Conservation (phyloP, 495 filamentous ascomycete genomes). For the Lasiosphaeria hispida region DNA sequence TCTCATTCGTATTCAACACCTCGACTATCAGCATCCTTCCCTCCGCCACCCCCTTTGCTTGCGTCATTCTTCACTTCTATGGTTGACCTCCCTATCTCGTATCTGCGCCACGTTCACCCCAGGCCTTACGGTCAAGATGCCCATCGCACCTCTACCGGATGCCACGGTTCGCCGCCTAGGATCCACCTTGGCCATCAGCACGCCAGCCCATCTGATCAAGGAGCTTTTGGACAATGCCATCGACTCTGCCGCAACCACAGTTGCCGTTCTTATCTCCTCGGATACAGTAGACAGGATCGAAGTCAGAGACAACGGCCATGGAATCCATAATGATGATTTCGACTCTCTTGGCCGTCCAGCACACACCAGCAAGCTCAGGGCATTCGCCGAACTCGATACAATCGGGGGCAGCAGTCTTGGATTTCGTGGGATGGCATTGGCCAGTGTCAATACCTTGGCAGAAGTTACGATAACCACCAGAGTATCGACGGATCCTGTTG, state of each 20-base stretch:
- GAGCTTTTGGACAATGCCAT: slow-evolving; percentile 91
- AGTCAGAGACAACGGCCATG: slow-evolving; percentile 85
- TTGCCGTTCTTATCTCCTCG: slow-evolving; percentile 69
- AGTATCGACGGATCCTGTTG: slow-evolving; percentile 67
- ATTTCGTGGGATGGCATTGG: slow-evolving; percentile 85
- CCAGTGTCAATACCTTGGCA: slow-evolving; percentile 70
- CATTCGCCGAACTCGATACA: slow-evolving; percentile 64
- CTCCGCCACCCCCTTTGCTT: neutral
- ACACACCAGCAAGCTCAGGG: slow-evolving; percentile 83
- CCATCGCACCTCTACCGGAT: slow-evolving; percentile 57
- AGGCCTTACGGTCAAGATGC: slow-evolving; percentile 16
- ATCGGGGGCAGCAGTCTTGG: slow-evolving; percentile 70
- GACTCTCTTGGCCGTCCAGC: slow-evolving; percentile 63
- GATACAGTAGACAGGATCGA: slow-evolving; percentile 83
- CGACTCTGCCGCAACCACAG: slow-evolving; percentile 72
- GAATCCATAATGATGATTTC: slow-evolving; percentile 72
- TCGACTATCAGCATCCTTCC: no score
- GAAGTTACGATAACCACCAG: slow-evolving; percentile 67
- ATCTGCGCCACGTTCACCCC: neutral
- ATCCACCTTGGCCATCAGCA: slow-evolving; percentile 69
- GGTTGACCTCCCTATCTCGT: neutral
- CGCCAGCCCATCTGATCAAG: slow-evolving; percentile 74
- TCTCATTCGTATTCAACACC: no score
- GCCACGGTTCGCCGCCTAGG: slow-evolving; percentile 65
- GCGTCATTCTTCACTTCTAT: neutral